phyloP scores from a whole-genome alignment of 805 yeast genomes.

The Starmerella apis region DNA sequence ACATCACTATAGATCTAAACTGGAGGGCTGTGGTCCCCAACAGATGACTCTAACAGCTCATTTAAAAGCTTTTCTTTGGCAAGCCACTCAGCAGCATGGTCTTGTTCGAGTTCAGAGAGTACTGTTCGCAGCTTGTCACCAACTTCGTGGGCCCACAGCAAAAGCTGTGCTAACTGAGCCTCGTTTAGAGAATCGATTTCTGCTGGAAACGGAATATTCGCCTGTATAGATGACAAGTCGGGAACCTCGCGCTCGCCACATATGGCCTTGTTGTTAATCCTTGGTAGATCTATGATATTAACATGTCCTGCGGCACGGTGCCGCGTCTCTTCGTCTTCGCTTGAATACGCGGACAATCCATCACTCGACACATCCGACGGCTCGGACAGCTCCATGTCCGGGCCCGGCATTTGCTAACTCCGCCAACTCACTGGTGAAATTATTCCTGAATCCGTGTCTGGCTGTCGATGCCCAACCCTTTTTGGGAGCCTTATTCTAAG shows the following conservation, averaged over 20 bases:
- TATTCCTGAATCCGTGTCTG: background rate
- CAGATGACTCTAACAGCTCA: slow-evolving; percentile 21
- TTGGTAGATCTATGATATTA: slow-evolving; percentile 14
- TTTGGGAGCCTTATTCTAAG: background rate
- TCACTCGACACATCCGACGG: slow-evolving; percentile 12
- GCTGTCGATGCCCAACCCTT: background rate
- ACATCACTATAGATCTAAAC: background rate
- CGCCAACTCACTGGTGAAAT: background rate
- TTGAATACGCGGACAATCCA: slow-evolving; percentile 4
- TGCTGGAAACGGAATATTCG: slow-evolving; percentile 3
- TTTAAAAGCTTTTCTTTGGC: slow-evolving; percentile 33
- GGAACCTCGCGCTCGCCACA: slow-evolving; percentile 9
- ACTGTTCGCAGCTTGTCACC: slow-evolving; percentile 24
- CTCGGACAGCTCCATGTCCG: slow-evolving; percentile 6
- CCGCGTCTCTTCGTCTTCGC: slow-evolving; percentile 6
- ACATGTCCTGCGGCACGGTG: slow-evolving; percentile 7
- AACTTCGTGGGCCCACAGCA: slow-evolving; percentile 30
- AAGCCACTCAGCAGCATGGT: slow-evolving; percentile 27
- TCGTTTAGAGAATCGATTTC: slow-evolving; percentile 9
- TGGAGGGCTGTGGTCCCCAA: slow-evolving; percentile 4
- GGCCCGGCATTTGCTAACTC: background rate
- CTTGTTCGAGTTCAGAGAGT: slow-evolving; percentile 20
- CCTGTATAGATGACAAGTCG: slow-evolving; percentile 13
- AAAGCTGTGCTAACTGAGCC: slow-evolving; percentile 19
- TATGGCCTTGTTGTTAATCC: slow-evolving; percentile 2